Base-by-base conservation (phyloP, 805 yeast species). In the Kluyveromyces siamensis region DNA sequence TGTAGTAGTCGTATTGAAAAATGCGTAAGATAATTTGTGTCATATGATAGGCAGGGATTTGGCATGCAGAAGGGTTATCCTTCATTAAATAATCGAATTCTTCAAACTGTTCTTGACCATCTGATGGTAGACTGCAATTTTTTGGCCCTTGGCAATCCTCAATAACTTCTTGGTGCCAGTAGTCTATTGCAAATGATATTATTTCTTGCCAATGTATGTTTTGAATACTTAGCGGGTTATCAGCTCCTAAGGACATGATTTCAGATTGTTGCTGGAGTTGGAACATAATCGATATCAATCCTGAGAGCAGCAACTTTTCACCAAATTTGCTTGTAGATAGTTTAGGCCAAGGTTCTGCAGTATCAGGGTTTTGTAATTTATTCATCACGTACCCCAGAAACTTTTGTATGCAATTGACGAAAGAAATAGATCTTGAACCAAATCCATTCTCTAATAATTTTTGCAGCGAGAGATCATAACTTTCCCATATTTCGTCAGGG, bases 1-100 rank as follows among this genome's bases (percentile, higher is more conserved):
- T 81, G 47, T 84, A 84, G 49, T 85, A 79, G 63, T 87, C 95
- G 63, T 84, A 82, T 53, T 85, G 87, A 48, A 85, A 81, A 27
- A 84, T 75, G 46, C 86, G 78, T 60, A 87, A 75, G 41, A 81
- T 76, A 14, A 85, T 78, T 59, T 84, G 90, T 0, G 87, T 80
- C 68, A 84, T 72, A 59, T 87, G 90, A 63, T 80, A 84, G 47
- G 81, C 77, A 0, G 87, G 82, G 50, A 79, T 74, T 52, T 79
- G 79, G 62, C 87, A 83, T 44, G 81, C 72, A 11, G 27, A 13
- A 9, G 37, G 35, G 25, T 41, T 41, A 27, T 45, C 52, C n/a
- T 41, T 39, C 27, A 41, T 33, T 37, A 50, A 37, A n/a, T 46
- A 19, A 10, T 27, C 10, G 25, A 21, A 21, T 21, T 36, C 30